Conservation (phyloP, 2,329 filamentous ascomycete species). For the Talaromyces sp. region DNA sequence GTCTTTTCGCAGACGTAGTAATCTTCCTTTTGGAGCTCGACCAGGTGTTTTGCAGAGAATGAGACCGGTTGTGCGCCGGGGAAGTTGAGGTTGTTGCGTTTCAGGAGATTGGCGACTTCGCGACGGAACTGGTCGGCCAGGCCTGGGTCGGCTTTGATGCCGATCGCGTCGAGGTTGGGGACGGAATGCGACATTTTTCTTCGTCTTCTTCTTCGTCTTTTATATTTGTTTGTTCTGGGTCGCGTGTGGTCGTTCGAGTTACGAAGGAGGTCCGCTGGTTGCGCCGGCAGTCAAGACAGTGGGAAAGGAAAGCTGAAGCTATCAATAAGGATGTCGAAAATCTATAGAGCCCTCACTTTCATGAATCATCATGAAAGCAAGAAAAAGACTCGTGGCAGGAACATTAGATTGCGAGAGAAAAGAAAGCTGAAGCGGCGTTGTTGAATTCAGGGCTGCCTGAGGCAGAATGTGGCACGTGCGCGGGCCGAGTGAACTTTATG, state of each 20-base stretch:
- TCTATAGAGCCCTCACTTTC: neutral
- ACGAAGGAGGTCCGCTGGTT: neutral
- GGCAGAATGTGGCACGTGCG: neutral
- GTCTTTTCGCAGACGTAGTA: slow-evolving; percentile 99
- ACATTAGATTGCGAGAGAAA: too few relatives aligned
- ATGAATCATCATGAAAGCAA: neutral
- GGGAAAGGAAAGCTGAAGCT: neutral
- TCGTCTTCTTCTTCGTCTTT: neutral
- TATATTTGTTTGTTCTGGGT: neutral
- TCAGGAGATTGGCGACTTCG: slow-evolving; percentile 71
- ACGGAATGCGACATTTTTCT: slow-evolving; percentile 22
- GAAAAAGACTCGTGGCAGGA: too few relatives aligned
- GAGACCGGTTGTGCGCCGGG: slow-evolving; percentile 93
- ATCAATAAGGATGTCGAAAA: neutral
- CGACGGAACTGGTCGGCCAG: slow-evolving; percentile 59
- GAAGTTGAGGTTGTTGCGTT: slow-evolving; percentile 62
- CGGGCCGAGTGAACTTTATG: neutral
- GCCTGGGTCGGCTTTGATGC: slow-evolving; percentile 58
- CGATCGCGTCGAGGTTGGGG: slow-evolving; percentile 40
- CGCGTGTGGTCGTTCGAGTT: neutral
- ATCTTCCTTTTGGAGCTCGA: slow-evolving; percentile 75
- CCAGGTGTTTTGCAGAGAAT: slow-evolving; percentile 73
- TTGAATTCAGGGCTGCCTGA: neutral
- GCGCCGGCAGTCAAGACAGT: neutral
- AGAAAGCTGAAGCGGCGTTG: neutral